A percentile compares a stretch with the other conserved stretches of the same genome.
phyloP scores from a whole-genome alignment of 1,284 basidiomycete species.

The Gomphus bonarii region DNA sequence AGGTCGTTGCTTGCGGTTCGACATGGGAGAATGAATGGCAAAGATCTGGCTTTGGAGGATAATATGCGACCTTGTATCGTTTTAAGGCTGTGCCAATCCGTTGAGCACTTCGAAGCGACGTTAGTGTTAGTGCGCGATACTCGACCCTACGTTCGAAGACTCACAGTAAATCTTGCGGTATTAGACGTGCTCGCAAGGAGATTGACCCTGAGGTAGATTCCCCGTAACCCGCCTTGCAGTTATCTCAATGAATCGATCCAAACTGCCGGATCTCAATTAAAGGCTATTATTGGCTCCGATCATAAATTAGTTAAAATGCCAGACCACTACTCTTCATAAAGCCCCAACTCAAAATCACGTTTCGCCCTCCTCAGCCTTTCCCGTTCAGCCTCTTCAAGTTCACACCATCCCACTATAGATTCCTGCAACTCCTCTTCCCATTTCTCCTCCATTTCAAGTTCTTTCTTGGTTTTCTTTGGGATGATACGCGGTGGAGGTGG shows the following conservation, averaged over 20 bases:
- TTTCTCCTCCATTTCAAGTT: slow-evolving; percentile 59
- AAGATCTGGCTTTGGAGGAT: not conserved
- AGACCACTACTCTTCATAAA: slow-evolving; percentile 34
- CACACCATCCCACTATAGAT: slow-evolving; percentile 56
- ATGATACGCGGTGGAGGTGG: slow-evolving; percentile 49
- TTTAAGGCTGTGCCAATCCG: not conserved
- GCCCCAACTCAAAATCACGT: slow-evolving; percentile 47
- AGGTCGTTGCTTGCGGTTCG: not conserved
- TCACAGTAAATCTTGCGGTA: not conserved
- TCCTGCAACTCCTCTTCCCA: slow-evolving; percentile 73
- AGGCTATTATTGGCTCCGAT: not conserved
- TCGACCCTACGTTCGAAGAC: not conserved
- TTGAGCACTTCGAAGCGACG: not conserved
- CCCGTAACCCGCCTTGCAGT: too few relatives aligned
- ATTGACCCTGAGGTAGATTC: too few relatives aligned
- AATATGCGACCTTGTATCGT: not conserved
- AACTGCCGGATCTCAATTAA: too few relatives aligned
- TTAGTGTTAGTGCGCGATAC: too few relatives aligned
- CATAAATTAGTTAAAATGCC: not conserved
- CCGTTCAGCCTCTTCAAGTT: slow-evolving; percentile 53
- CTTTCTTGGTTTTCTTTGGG: slow-evolving; percentile 66
- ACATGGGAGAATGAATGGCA: not conserved
- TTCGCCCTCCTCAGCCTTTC: slow-evolving; percentile 48
- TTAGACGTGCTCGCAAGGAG: not conserved
- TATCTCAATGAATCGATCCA: too few relatives aligned